Percentiles rank a stretch among this genome's conserved stretches.
phyloP scores from a whole-genome alignment of 805 yeast species.

The Candida maesae region DNA sequence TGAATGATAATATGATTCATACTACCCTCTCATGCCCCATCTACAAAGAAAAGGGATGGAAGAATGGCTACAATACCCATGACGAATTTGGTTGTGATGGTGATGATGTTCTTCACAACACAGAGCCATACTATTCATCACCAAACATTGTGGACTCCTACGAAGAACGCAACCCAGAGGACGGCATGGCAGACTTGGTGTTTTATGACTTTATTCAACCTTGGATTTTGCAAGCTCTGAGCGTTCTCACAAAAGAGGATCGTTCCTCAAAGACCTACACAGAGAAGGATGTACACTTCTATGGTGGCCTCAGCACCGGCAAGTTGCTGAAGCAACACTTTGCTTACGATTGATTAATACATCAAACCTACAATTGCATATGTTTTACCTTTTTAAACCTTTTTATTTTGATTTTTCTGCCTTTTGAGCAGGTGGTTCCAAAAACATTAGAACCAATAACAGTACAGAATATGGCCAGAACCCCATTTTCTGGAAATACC shows the following conservation, averaged over 20 bases:
- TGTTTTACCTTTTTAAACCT: conserved; percentile 6
- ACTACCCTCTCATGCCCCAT: conserved; percentile 11
- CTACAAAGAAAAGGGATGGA: conserved; percentile 22
- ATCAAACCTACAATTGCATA: neutral
- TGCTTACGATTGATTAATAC: conserved; percentile 12
- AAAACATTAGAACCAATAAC: conserved; percentile 18
- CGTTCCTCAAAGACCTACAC: conserved; percentile 28
- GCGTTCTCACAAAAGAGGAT: conserved; percentile 24
- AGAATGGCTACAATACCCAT: conserved; percentile 73
- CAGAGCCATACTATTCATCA: conserved; percentile 53
- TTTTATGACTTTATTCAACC: conserved; percentile 73
- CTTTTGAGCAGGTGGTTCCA: conserved; percentile 9
- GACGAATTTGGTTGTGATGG: conserved; percentile 88
- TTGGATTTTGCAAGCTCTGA: conserved; percentile 44
- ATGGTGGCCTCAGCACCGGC: conserved; percentile 42
- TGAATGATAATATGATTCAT: neutral
- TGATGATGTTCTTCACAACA: conserved; percentile 72
- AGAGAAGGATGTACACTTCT: conserved; percentile 34
- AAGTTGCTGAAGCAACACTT: conserved; percentile 41
- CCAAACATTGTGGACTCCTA: conserved; percentile 76
- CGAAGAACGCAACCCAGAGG: conserved; percentile 24
- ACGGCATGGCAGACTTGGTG: conserved; percentile 56
- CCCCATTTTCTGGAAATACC: neutral
- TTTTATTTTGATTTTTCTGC: conserved; percentile 15
- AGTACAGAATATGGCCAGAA: conserved; percentile 17